Base-by-base conservation (phyloP, 2,329 filamentous ascomycete species). In the Massarina eburnea region DNA sequence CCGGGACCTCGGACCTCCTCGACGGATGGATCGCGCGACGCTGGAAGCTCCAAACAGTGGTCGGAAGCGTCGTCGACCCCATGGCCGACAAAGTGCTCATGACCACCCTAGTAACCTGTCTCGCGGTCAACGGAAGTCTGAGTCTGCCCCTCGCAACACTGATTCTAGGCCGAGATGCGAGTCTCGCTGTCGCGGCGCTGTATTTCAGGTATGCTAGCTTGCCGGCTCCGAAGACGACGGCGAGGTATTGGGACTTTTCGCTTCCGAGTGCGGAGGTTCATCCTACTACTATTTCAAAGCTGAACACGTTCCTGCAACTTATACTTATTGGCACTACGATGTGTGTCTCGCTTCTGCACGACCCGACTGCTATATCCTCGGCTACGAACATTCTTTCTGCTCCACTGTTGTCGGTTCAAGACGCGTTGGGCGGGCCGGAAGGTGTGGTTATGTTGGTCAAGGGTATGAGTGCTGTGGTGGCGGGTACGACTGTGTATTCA, bases 11-110 rank as follows among this genome's bases (percentile, higher is more conserved):
- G 0, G 94, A 99, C 66, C 77, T 96, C 6, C 80, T 97, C 2
- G 94, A 99, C 68, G 94, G 94, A 46, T 97, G 86, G 80, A 94
- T 99, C 60, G 94, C 94, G 20, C 83, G 94, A 32, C 81, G 80
- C 49, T 97, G 88, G 84, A 86, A 92, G 40, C 80, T 90, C 46
- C 88, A 94, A 70, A 97, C 94, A 0, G 92, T 99, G 1, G 90
- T 97, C 8, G 94, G 94, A 43, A 95, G 89, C 43, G 84, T 99
- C 22, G 90, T 99, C 51, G 63, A 68, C 34, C 94, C 94, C 5
- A 94, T 96, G 88, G 94, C 94, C 3, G 94, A 99, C 72, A 99
- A 99, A 75, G 81, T 84, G 8, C 80, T 99, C 54, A 97, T 99
- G 94, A 96, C 92, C 0, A 84, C 96, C 46, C 73, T 95, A 59